These are phyloP conservation scores for Sporisorium graminicola DNA, from an alignment of 1,284 basidiomycete species.

Conservation along the genomic window DNA sequence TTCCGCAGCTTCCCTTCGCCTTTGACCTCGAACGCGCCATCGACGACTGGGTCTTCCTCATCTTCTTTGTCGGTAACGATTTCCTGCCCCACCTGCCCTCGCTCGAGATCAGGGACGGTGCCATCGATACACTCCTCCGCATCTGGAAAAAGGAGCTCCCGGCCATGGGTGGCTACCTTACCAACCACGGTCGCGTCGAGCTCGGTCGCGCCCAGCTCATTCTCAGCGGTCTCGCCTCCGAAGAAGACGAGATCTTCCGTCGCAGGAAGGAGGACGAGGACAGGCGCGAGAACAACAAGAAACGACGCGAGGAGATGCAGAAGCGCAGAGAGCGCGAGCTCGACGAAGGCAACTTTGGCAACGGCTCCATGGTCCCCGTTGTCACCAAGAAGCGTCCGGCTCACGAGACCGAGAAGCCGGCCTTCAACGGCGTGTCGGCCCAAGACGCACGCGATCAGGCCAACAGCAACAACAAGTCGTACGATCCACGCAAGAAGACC, in stretches of 20 bases:
- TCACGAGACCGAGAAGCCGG: conserved; percentile 47
- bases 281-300: conserved; percentile 83
- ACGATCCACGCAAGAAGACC: conserved; percentile 45
- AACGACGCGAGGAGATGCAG: conserved; percentile 80
- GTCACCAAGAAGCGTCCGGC: conserved; percentile 30
- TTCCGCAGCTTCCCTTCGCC: conserved; percentile 82
- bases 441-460: conserved; percentile 62
- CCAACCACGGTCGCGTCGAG: conserved; percentile 91
- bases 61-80: conserved; percentile 99
- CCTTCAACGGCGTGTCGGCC: conserved; percentile 43
- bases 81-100: conserved; percentile 98
- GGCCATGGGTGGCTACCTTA: conserved; percentile 95
- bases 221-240: conserved; percentile 88
- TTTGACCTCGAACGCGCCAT: conserved; percentile 96
- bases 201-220: conserved; percentile 90
- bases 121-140: conserved; percentile 93
- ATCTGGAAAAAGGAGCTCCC: conserved; percentile 95
- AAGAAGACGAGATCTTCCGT: conserved; percentile 96
- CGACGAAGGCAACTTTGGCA: conserved; percentile 49
- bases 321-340: conserved; percentile 52
- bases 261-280: conserved; percentile 90
- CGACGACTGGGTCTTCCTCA: conserved; percentile 99
- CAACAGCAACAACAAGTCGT: conserved; percentile 46
- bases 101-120: conserved; percentile 98
- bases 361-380: conserved; percentile 37